Base-by-base conservation (phyloP, 1,284 basidiomycete species). In the Stygiomarasmius scandens region DNA sequence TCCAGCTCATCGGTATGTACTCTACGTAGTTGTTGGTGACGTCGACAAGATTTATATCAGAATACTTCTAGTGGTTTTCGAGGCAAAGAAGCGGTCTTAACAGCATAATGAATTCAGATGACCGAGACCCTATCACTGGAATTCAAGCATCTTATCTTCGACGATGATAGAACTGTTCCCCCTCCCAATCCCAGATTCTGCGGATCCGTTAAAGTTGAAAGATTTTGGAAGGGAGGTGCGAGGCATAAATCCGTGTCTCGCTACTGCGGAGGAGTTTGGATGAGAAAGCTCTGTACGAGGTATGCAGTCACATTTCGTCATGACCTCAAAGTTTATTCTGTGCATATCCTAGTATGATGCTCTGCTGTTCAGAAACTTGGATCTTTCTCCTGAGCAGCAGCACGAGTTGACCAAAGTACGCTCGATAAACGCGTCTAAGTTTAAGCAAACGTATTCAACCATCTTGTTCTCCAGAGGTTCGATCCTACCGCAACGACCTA, bases 301-400 rank as follows among this genome's bases (percentile, higher is more conserved):
- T 82, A 48, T 10, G 47, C 44, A n/a, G n/a, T n/a, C n/a, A 29
- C 25, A 11, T 41, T 27, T 45, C 53, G 20, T 16, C 6, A 20
- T 32, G 43, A 3, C 44, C 44, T 49, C 32, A 54, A 14, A 49
- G 25, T 54, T 23, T 6, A 20, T 14, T 36, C 16, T 41, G 5
- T 9, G 32, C 20, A 14, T 38, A 22, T 25, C 12, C 10, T 53
- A 93, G 90, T 79, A 94, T 64, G 81, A 83, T 53, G 82, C 82
- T 24, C 79, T 95, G 27, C 77, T 94, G 55, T 94, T 95, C 77
- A 81, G 89, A 58, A 73, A 89, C 66, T 79, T 80, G 32, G 76
- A 82, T 41, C 70, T 94, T 25, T 83, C 85, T 1, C 92, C 93
- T 0, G 89, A 92, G 71, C 86, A 92, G 69, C 92, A 95, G 69